These are phyloP conservation scores for Candida qinlingensis DNA, from an alignment of 805 yeast genomes.

Conservation along the genomic window DNA sequence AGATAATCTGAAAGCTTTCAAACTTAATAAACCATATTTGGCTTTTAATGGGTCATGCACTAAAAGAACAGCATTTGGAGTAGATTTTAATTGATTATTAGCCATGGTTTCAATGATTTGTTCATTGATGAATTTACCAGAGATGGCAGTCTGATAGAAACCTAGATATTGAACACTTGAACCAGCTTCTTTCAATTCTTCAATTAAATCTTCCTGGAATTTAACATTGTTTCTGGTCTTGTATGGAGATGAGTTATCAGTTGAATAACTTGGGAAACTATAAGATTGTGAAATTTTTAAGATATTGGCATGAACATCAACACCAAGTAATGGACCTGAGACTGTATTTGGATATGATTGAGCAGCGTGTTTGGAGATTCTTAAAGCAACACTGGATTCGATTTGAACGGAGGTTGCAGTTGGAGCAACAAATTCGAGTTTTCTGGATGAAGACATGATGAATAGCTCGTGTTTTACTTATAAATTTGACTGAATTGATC, in stretches of 20 bases:
- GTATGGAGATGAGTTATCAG: conserved; percentile 53
- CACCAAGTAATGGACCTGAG: conserved; percentile 72
- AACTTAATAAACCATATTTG: conserved; percentile 53
- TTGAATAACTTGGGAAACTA: conserved; percentile 56
- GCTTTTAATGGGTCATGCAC: conserved; percentile 69
- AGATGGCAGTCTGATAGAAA: conserved; percentile 68
- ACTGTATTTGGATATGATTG: conserved; percentile 56
- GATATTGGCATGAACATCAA: conserved; percentile 49
- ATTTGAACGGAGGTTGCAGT: conserved; percentile 18
- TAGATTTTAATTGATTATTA: conserved; percentile 52
- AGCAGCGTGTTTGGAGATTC: conserved; percentile 62
- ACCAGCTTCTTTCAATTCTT: conserved; percentile 55
- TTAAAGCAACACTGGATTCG: conserved; percentile 39
- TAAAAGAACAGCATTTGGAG: conserved; percentile 48
- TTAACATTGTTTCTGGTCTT: conserved; percentile 55
- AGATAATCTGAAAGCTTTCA: conserved; percentile 67
- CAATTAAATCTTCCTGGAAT: conserved; percentile 65
- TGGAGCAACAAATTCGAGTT: conserved; percentile 15
- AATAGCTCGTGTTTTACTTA: neutral
- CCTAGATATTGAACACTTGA: conserved; percentile 71
- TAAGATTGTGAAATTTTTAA: conserved; percentile 51
- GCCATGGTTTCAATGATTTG: conserved; percentile 66
- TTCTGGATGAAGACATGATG: neutral
- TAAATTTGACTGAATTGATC: neutral
- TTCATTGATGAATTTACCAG: conserved; percentile 65